phyloP scores from a whole-genome alignment of 2,329 filamentous ascomycete species.

The Apiospora arundinis region DNA sequence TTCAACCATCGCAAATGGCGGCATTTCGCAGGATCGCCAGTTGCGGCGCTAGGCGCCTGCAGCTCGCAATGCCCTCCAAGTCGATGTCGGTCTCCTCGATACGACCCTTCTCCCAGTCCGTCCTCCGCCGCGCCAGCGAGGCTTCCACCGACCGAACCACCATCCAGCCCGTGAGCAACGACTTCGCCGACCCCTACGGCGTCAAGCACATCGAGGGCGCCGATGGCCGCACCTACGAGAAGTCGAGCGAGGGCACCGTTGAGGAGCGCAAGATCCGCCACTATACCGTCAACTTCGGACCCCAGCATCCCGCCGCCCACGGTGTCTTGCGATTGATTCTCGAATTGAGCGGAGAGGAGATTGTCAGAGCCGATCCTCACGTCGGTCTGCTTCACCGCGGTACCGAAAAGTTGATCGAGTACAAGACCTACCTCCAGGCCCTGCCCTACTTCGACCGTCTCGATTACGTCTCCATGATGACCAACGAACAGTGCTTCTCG shows the following conservation, averaged over 20 bases:
- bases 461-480: slow-evolving; percentile 99
- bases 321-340: slow-evolving; percentile 97
- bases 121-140: slow-evolving; percentile 67
- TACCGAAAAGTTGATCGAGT: slow-evolving; percentile 99
- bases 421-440: slow-evolving; percentile 98
- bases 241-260: slow-evolving; percentile 55
- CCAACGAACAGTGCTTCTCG: slow-evolving; percentile 97
- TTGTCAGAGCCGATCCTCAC: slow-evolving; percentile 94
- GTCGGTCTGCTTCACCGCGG: slow-evolving; percentile 95
- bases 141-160: slow-evolving; percentile 63
- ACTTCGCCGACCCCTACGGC: slow-evolving; percentile 56
- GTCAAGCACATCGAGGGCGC: slow-evolving; percentile 50
- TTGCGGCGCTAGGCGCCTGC: slow-evolving; percentile 72
- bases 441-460: slow-evolving; percentile 98
- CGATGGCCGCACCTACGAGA: slow-evolving; percentile 48
- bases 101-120: slow-evolving; percentile 70
- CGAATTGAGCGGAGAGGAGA: slow-evolving; percentile 97
- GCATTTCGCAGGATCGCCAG: slow-evolving; percentile 75
- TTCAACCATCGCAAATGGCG: slow-evolving; percentile 62
- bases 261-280: slow-evolving; percentile 87
- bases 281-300: slow-evolving; percentile 99
- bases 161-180: slow-evolving; percentile 66
- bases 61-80: slow-evolving; percentile 37
- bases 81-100: slow-evolving; percentile 34
- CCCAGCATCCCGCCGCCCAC: slow-evolving; percentile 97